These are phyloP conservation scores for Castanea mollissima DNA, from an alignment of 306 rosid species.

Conservation along the genomic window DNA sequence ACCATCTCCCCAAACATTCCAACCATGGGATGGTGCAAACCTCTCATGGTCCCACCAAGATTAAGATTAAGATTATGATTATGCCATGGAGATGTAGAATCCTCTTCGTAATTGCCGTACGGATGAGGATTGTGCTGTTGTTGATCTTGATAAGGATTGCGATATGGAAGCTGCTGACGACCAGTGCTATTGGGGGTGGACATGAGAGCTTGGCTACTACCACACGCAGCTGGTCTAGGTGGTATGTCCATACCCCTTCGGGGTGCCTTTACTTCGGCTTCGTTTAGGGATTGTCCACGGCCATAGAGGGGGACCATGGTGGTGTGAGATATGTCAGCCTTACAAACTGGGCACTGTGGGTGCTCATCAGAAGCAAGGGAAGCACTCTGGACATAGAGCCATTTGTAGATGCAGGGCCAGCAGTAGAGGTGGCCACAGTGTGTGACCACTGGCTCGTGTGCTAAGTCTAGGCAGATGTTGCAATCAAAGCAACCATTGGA, in stretches of 20 bases:
- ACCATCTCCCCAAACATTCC: slow-evolving; percentile 86
- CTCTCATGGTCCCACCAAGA: slow-evolving; percentile 38
- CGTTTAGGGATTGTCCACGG: slow-evolving; percentile 49
- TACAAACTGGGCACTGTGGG: slow-evolving; percentile 95
- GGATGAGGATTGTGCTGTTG: slow-evolving; percentile 39
- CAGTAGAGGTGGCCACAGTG: slow-evolving; percentile 95
- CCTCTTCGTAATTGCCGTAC: slow-evolving; percentile 37
- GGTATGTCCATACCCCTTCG: slow-evolving; percentile 44
- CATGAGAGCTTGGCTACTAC: slow-evolving; percentile 37
- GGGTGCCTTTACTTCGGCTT: slow-evolving; percentile 38
- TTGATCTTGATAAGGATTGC: slow-evolving; percentile 68
- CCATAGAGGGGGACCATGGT: slow-evolving; percentile 87
- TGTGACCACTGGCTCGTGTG: slow-evolving; percentile 82
- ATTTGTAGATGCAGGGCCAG: slow-evolving; percentile 96
- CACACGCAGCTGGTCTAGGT: slow-evolving; percentile 76
- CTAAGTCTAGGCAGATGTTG: slow-evolving; percentile 87
- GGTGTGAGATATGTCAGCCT: slow-evolving; percentile 70
- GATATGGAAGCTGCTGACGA: slow-evolving; percentile 69
- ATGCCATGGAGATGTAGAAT: slow-evolving; percentile 44
- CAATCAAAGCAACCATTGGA: slow-evolving; percentile 66
- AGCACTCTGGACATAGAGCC: slow-evolving; percentile 80
- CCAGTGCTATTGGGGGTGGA: slow-evolving; percentile 35
- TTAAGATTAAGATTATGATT: slow-evolving; percentile 3
- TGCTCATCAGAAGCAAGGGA: slow-evolving; percentile 70
- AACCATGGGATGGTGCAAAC: slow-evolving; percentile 46